Evolutionary conservation across 257 asterid genomes (phyloP).

Genomic region (Salvia rosmarinus): DNA sequence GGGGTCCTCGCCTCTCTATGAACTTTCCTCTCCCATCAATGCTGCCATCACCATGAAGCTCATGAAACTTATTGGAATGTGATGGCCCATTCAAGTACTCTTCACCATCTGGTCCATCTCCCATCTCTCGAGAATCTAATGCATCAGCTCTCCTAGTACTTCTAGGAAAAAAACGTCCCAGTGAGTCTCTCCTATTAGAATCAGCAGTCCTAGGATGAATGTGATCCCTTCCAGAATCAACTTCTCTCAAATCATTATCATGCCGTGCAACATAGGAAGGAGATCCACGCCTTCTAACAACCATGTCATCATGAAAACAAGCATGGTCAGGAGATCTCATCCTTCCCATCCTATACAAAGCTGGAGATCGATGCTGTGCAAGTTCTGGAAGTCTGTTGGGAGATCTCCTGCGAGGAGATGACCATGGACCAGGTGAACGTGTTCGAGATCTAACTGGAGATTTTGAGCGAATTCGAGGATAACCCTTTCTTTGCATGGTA

Average conservation of each 20-base stretch:
- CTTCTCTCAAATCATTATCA: conserved; percentile 57
- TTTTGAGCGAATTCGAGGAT: conserved; percentile 59
- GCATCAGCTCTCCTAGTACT: conserved; percentile 56
- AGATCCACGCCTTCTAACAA: conserved; percentile 68
- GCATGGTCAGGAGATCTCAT: conserved; percentile 75
- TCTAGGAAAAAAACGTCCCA: conserved; percentile 51
- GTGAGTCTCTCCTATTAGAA: conserved; percentile 61
- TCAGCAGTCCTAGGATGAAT: conserved; percentile 53
- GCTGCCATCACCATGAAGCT: conserved; percentile 53
- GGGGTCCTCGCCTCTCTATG: conserved; percentile 61
- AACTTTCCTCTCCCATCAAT: conserved; percentile 75
- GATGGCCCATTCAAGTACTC: conserved; percentile 58
- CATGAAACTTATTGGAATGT: conserved; percentile 48
- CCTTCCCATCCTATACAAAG: conserved; percentile 61
- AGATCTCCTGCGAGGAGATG: conserved; percentile 74
- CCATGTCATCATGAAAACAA: conserved; percentile 69
- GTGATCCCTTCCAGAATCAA: conserved; percentile 60
- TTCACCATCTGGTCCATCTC: conserved; percentile 36
- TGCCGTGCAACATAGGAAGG: conserved; percentile 59
- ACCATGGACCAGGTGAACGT: conserved; percentile 77
- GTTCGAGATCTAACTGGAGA: conserved; percentile 70
- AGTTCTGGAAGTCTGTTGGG: conserved; percentile 55
- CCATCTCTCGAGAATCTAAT: conserved; percentile 67
- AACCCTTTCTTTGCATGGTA: conserved; percentile 61
- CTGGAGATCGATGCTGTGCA: conserved; percentile 62